Evolutionary conservation across 768 basidiomycete genomes (phyloP), one percentile per base, ranked within the genome.

Genomic region (Pleurotus salmoneostramineus): DNA sequence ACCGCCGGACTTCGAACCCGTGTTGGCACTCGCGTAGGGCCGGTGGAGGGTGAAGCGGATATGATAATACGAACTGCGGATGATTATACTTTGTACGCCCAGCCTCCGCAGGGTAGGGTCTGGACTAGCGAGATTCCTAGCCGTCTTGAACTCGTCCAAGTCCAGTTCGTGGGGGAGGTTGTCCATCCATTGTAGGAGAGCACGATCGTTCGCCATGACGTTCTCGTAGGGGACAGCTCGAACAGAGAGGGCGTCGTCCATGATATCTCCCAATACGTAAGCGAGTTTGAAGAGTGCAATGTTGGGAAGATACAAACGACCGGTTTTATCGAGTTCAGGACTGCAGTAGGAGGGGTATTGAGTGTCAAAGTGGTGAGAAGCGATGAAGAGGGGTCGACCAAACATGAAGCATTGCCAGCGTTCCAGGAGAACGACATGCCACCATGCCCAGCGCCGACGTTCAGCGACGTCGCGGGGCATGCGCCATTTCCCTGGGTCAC

Each of bases 321-420:
- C 83, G 2, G 78, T 77, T 61, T 83, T 83, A 63, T 89, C 87
- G 14, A 86, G 64, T 5, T 78, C 74, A 3, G 87, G 80, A 60
- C 89, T 84, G 64, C 82, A 84, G 57, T 84, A 79, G 0, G 85
- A 83, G 33, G 91, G 91, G 12, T 91, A 74, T 61, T 83, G 85
- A 0, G 91, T 93, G 68, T 93, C 89, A 67, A 90, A 93, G 69
- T 92, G 91, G 67, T 91, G 87, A 3, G 89, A 86, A 3, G 88
- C 84, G 57, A 93, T 85, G 32, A 80, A 74, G 35, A 89, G 72
- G 3, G 91, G 91, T 17, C 91, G 79, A 12, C 91, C 92, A 68
- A 93, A 89, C 80, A 91, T 81, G 72, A 93, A 93, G 0, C 90
- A 88, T 67, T 93, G 90, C 91, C 91, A 93, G 62, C 90, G 78